Evolutionary conservation across 1,139 yeast genomes (phyloP).

Genomic region (Kazachstania sp.): DNA sequence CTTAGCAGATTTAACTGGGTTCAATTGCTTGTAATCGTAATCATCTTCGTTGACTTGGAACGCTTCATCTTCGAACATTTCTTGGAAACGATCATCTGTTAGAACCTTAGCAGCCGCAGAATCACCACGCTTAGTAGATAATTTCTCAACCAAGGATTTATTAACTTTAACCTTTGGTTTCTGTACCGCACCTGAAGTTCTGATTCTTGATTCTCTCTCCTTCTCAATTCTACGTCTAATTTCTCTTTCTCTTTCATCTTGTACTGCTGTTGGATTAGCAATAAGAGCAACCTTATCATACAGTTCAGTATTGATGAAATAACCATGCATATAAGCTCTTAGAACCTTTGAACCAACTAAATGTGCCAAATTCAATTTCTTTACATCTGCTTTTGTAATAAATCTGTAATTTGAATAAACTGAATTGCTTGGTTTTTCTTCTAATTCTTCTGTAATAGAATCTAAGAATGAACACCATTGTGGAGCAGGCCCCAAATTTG

Average conservation of each 20-base stretch:
- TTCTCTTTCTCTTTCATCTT: constrained; percentile 88
- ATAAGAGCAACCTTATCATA: constrained; percentile 89
- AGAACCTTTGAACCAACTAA: constrained; percentile 87
- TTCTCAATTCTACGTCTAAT: constrained; percentile 79
- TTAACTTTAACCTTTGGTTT: constrained; percentile 80
- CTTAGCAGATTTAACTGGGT: constrained; percentile 59
- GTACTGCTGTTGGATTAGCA: constrained; percentile 83
- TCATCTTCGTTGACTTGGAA: constrained; percentile 82
- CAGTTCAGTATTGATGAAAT: constrained; percentile 81
- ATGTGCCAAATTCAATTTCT: constrained; percentile 70
- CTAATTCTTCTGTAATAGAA: constrained; percentile 92
- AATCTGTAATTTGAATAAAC: constrained; percentile 94
- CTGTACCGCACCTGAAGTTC: constrained; percentile 70
- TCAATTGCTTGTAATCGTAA: constrained; percentile 85
- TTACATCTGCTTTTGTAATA: constrained; percentile 83
- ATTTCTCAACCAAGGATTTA: constrained; percentile 68
- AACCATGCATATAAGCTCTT: constrained; percentile 97
- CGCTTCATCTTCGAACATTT: constrained; percentile 89
- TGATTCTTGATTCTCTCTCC: constrained; percentile 90
- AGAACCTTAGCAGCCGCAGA: constrained; percentile 34
- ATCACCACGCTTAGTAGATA: constrained; percentile 48
- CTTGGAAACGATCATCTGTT: constrained; percentile 54
- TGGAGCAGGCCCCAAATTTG: constrained; percentile 94
- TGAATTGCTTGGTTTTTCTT: constrained; percentile 82
- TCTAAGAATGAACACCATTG: constrained; percentile 97